Percentiles rank a stretch among this genome's conserved stretches.
Evolutionary conservation across 192 early-diverging fungal species (phyloP).

Genomic region (Umbelopsis vinacea): DNA sequence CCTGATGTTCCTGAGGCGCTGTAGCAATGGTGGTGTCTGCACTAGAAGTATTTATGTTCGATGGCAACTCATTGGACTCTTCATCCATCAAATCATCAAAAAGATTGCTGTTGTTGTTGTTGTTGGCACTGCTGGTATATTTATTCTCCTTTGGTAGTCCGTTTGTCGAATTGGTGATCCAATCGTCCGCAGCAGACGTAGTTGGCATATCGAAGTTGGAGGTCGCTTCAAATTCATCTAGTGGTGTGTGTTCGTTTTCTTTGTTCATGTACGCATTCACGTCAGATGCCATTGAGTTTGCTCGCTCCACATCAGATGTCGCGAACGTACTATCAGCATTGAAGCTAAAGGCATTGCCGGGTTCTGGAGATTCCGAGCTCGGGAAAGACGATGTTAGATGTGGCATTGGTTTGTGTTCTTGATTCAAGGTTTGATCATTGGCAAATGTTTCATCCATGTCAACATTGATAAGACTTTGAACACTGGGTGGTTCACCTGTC

Average conservation of each 20-base stretch:
- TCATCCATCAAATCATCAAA: slow-evolving; percentile 13
- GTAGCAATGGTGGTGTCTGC: not conserved
- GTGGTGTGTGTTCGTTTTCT: too few relatives aligned
- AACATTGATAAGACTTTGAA: not conserved
- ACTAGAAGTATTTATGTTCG: not conserved
- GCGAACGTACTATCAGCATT: too few relatives aligned
- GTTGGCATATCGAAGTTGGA: not conserved
- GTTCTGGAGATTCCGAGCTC: not conserved
- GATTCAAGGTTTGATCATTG: not conserved
- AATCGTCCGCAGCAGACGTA: not conserved
- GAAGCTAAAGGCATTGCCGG: not conserved
- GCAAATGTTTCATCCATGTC: not conserved
- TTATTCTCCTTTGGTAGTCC: not conserved
- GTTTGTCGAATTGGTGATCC: not conserved
- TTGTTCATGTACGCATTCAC: too few relatives aligned
- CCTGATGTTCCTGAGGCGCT: not conserved
- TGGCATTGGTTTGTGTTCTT: not conserved
- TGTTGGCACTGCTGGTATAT: too few relatives aligned
- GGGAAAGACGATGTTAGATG: not conserved
- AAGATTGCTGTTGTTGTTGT: not conserved
- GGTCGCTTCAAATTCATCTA: too few relatives aligned
- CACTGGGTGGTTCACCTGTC: not conserved
- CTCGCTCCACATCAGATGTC: too few relatives aligned
- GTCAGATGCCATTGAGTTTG: too few relatives aligned
- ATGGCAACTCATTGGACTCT: not conserved